Conservation (phyloP, 257 asterid species). For the Solanum sparsipilum region DNA sequence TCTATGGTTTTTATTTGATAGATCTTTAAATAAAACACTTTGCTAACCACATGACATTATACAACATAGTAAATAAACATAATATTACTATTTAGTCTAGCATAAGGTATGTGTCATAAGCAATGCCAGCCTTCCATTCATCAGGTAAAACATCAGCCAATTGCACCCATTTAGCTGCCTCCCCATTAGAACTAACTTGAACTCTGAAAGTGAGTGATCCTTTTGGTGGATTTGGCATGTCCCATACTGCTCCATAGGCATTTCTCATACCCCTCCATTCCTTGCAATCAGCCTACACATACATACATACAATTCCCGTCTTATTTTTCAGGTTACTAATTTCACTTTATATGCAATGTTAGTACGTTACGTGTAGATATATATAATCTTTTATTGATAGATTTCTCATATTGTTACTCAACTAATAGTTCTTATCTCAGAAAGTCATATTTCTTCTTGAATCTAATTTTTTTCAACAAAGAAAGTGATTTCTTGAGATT, state of each 20-base stretch:
- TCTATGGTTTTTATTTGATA: neutral
- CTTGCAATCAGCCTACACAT: slow-evolving; percentile 46
- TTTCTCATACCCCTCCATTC: slow-evolving; percentile 68
- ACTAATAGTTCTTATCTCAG: neutral
- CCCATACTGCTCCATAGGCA: slow-evolving; percentile 57
- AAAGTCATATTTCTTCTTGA: neutral
- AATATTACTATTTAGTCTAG: slow-evolving; percentile 8
- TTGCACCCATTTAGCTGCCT: slow-evolving; percentile 33
- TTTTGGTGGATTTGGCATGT: slow-evolving; percentile 40
- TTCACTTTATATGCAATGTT: neutral
- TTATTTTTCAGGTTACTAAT: neutral
- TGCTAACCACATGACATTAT: neutral
- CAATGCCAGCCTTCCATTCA: slow-evolving; percentile 60
- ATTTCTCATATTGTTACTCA: neutral
- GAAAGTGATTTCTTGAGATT: no score
- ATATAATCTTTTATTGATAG: no score
- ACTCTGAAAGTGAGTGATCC: slow-evolving; percentile 34
- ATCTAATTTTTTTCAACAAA: neutral
- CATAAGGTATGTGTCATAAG: slow-evolving; percentile 51
- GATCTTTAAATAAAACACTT: neutral
- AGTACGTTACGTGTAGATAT: neutral
- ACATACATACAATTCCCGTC: fast-evolving
- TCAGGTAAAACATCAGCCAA: slow-evolving; percentile 25
- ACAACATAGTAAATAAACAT: neutral
- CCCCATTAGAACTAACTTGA: slow-evolving; percentile 19